Base-by-base conservation (phyloP, 306 rosid species). In the Fragaria vesca region DNA sequence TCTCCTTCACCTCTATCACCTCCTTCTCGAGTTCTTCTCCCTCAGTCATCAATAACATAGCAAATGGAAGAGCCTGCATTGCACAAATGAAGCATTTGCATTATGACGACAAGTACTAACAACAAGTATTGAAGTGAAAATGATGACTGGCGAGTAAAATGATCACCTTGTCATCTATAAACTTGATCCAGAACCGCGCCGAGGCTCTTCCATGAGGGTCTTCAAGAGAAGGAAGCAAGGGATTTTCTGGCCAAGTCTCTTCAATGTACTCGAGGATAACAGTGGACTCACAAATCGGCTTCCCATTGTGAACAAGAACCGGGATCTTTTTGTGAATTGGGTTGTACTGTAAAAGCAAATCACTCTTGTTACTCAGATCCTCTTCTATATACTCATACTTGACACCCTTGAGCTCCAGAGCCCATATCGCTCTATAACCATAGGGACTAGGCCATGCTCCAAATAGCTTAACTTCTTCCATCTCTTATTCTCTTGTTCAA, bases 211-310 rank as follows among this genome's bases (percentile, higher is more conserved):
- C 74, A 42, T 73, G 47, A 79, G 74, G 82, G 55, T 79, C 74
- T 42, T 28, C 57, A 26, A 61, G 40, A 28, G 18, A 61, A 26
- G 78, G 32, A 48, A 79, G 67, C 73, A 79, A 55, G 2, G 78
- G 69, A 12, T 65, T 73, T 24, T 30, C 73, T 12, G 82, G 61
- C 78, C 82, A 79, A 6, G 60, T 63, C 51, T 73, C 82, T 17
- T 79, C 82, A 26, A 73, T 73, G 69, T 79, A 79, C 76, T 79
- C 82, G 5, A 79, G 82, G 43, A 79, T 73, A 17, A 79, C 50
- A 10, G 30, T 51, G 47, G 82, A 79, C 68, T 79, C 78, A 5
- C 61, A 20, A 8, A 79, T 54, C n/a, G 82, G 78, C 28, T 73
- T 73, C 43, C 74, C 82, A 28, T 43, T 51, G 42, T 71, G 82